Conservation (phyloP, 768 basidiomycete genomes). For the Royoungia palumana region DNA sequence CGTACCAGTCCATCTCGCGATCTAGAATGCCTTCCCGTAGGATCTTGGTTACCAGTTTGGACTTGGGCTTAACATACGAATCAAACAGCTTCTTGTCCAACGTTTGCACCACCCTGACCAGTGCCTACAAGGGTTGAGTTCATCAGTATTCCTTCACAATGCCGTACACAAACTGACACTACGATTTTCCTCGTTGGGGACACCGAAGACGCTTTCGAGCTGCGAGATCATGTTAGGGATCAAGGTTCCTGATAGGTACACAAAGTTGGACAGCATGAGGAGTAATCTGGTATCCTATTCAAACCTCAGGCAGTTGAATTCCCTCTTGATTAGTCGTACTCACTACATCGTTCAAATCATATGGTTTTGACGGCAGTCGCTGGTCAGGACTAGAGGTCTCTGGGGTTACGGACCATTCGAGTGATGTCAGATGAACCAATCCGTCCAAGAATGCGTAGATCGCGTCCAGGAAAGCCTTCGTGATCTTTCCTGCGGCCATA, state of each 20-base stretch:
- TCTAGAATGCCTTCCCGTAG: slow-evolving; percentile 80
- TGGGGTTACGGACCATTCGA: slow-evolving; percentile 47
- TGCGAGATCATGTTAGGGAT: slow-evolving; percentile 80
- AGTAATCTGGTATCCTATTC: slow-evolving; percentile 82
- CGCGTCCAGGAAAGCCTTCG: slow-evolving; percentile 80
- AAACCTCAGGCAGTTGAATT: neutral
- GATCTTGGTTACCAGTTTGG: slow-evolving; percentile 60
- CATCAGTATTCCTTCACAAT: neutral
- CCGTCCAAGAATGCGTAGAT: slow-evolving; percentile 87
- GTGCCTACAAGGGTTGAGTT: slow-evolving; percentile 41
- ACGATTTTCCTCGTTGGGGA: slow-evolving; percentile 68
- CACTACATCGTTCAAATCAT: slow-evolving; percentile 65
- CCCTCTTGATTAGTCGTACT: slow-evolving; percentile 18
- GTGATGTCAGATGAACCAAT: slow-evolving; percentile 71
- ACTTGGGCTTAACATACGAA: slow-evolving; percentile 80
- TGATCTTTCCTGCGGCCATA: slow-evolving; percentile 70
- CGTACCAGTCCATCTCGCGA: slow-evolving; percentile 87
- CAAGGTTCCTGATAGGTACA: slow-evolving; percentile 61
- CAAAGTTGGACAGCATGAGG: slow-evolving; percentile 86
- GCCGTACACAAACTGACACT: slow-evolving; percentile 43
- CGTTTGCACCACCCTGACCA: slow-evolving; percentile 74
- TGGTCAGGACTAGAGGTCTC: slow-evolving; percentile 11
- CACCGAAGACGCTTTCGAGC: slow-evolving; percentile 72
- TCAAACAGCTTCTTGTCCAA: slow-evolving; percentile 89
- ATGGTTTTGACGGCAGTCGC: slow-evolving; percentile 26